Conservation (phyloP, 257 asterid genomes). For the Nicotiana knightiana region DNA sequence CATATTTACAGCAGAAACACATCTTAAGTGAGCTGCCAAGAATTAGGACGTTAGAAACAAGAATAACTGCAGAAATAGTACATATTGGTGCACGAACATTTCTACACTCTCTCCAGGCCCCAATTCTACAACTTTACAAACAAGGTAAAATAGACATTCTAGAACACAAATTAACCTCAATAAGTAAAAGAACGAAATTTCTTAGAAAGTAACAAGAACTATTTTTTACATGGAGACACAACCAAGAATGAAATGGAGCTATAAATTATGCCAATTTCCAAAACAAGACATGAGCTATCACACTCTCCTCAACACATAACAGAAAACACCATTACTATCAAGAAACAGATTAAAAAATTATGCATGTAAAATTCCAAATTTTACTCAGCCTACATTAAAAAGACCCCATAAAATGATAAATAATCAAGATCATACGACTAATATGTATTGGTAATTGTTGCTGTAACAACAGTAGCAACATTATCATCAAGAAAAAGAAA, state of each 20-base stretch:
- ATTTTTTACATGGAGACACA: background rate
- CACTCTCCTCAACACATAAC: background rate
- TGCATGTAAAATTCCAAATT: background rate
- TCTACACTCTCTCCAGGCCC: background rate
- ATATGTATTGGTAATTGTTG: background rate
- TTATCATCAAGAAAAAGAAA: background rate
- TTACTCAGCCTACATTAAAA: background rate
- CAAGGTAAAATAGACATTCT: background rate
- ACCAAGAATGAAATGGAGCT: background rate
- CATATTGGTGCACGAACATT: background rate
- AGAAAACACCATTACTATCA: background rate
- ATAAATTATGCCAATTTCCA: background rate
- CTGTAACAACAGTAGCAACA: background rate
- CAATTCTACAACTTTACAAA: background rate
- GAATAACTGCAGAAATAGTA: background rate
- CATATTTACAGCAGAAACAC: slow-evolving; percentile 79
- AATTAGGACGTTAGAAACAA: slow-evolving; percentile 47
- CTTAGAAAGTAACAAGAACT: too few relatives aligned
- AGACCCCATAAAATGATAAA: background rate
- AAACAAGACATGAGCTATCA: background rate
- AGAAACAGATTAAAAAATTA: background rate
- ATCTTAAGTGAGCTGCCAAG: slow-evolving; percentile 69
- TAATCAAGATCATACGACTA: background rate
- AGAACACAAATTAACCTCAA: background rate
- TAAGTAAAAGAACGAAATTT: background rate